These are phyloP conservation scores for Sarocladium brachiariae DNA, from an alignment of 2,329 filamentous ascomycete genomes.

Conservation along the genomic window DNA sequence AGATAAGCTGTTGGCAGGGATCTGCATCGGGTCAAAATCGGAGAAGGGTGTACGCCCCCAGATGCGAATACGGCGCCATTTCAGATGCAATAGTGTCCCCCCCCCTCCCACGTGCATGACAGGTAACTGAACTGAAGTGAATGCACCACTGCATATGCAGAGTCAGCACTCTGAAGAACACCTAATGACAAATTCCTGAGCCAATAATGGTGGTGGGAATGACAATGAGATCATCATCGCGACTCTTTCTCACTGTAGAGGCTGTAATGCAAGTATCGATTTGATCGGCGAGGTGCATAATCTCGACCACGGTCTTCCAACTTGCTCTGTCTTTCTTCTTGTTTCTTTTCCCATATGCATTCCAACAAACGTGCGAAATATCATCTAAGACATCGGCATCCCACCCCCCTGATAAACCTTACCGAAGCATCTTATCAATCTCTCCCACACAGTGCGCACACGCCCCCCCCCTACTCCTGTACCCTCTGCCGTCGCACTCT, in stretches of 20 bases:
- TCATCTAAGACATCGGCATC: slow-evolving; percentile 1
- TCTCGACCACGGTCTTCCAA: not conserved
- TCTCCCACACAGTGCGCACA: not conserved
- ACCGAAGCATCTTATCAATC: slow-evolving; percentile 5
- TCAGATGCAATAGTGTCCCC: not conserved
- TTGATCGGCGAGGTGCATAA: too few relatives aligned
- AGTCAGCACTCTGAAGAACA: too few relatives aligned
- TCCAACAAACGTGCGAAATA: not conserved
- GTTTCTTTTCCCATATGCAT: not conserved
- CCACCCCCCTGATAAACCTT: not conserved
- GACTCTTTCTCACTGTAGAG: not conserved
- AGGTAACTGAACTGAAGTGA: too few relatives aligned
- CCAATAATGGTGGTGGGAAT: not conserved
- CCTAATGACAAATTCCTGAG: too few relatives aligned
- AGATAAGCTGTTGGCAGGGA: slow-evolving; percentile 4
- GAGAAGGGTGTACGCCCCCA: not conserved
- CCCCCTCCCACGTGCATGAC: too few relatives aligned
- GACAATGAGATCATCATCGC: not conserved
- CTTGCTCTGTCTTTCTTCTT: not conserved
- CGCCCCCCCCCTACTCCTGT: too few relatives aligned
- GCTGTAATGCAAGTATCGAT: too few relatives aligned
- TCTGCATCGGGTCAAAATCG: not conserved
- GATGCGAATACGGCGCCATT: not conserved
- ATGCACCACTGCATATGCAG: too few relatives aligned
- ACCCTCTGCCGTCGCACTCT: not conserved